Base-by-base conservation (phyloP, 78 protist species). In the Dictyostelium discoideum region DNA sequence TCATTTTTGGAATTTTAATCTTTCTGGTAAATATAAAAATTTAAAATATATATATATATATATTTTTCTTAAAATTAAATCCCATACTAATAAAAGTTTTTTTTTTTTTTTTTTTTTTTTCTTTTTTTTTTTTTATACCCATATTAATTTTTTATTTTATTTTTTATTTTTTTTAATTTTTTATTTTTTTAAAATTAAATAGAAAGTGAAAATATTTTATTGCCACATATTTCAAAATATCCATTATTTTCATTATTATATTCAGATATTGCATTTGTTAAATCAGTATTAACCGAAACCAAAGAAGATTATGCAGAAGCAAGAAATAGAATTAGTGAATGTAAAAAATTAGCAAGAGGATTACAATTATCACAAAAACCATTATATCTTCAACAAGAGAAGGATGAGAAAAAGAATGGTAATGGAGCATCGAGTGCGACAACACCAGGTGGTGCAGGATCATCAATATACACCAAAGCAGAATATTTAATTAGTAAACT, bases 311-410 rank as follows among this genome's bases (percentile, higher is more conserved):
- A 67, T 26, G 81, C 73, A 32, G 95, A 90, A 44, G 95, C 95
- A 7, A 50, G 72, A n/a, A 90, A 83, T 9, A 40, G 95, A 50
- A 90, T 90, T 24, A 14, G 67, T 2, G 84, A 90, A 20, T 63
- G 85, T 82, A 90, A 90, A 29, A 50, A 63, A 16, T 73, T 90
- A 63, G 87, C 95, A 69, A 82, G 95, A 57, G 26, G 81, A 44
- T 37, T 83, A 48, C 95, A 90, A 82, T 69, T 90, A 22, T 82
- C 95, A 48, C 95, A 90, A 69, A 90, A 90, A 39, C 95, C 95
- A 80, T 39, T 82, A 11, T 90, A 90, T 72, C n/a, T 90, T 40
- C 85, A 90, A 63, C 88, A 82, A 73, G 95, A 90, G 20, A 90
- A 90, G 44, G 95, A 90, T 32, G 95, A 90, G 26, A 90, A 90